These are phyloP conservation scores for Naegleria gruberi DNA, from an alignment of 208 protist species.

Conservation along the genomic window DNA sequence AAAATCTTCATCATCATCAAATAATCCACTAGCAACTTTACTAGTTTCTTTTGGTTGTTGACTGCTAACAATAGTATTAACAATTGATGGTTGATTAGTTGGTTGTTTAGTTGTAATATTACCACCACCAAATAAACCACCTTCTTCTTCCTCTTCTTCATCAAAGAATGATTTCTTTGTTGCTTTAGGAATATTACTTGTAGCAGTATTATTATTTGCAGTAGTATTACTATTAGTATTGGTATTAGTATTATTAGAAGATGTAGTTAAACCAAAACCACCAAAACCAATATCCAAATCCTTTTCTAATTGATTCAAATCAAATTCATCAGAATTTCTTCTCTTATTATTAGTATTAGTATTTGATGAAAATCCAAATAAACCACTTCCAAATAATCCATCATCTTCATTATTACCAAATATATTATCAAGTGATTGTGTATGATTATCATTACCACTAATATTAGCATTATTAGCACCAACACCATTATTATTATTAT, in stretches of 20 bases:
- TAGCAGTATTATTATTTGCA: neutral
- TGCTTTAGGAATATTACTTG: neutral
- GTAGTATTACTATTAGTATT: neutral
- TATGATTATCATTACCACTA: no score
- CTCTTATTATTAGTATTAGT: neutral
- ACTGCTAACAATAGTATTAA: no score
- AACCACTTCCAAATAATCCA: neutral
- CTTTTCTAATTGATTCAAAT: neutral
- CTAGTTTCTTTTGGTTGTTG: neutral
- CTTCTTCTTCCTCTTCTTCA: neutral
- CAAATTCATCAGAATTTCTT: neutral
- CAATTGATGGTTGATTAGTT: neutral
- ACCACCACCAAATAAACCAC: neutral
- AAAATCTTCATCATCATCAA: neutral
- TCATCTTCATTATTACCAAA: neutral
- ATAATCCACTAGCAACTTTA: neutral
- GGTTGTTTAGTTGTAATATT: neutral
- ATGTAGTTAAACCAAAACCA: neutral
- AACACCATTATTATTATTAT: neutral
- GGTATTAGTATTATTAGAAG: neutral
- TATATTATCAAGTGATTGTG: neutral
- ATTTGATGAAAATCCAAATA: neutral
- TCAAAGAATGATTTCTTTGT: neutral
- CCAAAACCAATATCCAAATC: neutral
- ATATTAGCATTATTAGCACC: neutral